Conservation (phyloP, 192 early-diverging fungal species). For the Coemansia erecta region DNA sequence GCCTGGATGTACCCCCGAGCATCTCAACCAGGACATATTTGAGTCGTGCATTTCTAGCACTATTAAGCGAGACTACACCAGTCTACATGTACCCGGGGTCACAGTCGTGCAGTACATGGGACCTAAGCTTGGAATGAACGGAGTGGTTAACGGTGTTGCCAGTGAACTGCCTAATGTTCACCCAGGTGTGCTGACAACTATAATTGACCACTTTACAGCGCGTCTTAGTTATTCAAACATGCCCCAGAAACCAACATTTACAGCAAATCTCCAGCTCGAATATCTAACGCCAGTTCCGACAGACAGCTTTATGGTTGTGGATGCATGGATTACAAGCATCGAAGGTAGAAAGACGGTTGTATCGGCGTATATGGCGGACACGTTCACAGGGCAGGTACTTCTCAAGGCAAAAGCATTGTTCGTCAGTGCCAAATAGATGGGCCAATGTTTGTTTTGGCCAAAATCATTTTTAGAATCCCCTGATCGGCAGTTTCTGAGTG, state of each 20-base stretch:
- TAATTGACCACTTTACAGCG: slow-evolving; percentile 42
- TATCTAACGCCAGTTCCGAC: slow-evolving; percentile 14
- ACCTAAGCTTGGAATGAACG: slow-evolving; percentile 13
- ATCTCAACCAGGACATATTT: slow-evolving; percentile 14
- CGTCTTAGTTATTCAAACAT: slow-evolving; percentile 28
- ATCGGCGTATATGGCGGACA: slow-evolving; percentile 25
- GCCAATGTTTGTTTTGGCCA: background rate
- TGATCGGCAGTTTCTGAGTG: too few relatives aligned
- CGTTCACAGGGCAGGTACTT: slow-evolving; percentile 17
- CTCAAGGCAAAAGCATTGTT: slow-evolving; percentile 33
- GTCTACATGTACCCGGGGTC: slow-evolving; percentile 20
- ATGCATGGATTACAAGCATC: slow-evolving; percentile 38
- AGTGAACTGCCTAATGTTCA: slow-evolving; percentile 5
- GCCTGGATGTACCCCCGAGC: slow-evolving; percentile 8
- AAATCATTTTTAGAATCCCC: too few relatives aligned
- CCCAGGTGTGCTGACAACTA: slow-evolving; percentile 22
- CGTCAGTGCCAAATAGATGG: slow-evolving; percentile 7
- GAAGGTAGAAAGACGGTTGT: slow-evolving; percentile 44
- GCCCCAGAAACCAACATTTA: slow-evolving; percentile 27
- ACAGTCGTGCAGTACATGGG: slow-evolving; percentile 39
- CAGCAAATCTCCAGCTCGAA: slow-evolving; percentile 46
- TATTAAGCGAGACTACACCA: background rate
- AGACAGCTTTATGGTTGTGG: slow-evolving; percentile 27
- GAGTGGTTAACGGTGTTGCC: background rate
- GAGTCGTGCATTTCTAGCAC: slow-evolving; percentile 11